Evolutionary conservation across 108 stramenopile genomes (phyloP).

Genomic region (Conticribra guillardii): DNA sequence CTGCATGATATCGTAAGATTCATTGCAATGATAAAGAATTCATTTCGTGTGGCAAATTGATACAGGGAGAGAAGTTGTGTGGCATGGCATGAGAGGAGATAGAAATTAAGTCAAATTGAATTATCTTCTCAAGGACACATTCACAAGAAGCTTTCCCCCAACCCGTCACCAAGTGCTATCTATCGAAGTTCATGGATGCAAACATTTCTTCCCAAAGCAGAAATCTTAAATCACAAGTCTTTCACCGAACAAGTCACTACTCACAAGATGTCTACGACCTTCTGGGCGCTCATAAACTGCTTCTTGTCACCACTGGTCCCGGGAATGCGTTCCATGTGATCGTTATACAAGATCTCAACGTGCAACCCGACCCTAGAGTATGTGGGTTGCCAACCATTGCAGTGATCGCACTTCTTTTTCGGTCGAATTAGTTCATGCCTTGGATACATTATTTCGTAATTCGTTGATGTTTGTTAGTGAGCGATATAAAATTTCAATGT

Average conservation of each 20-base stretch:
- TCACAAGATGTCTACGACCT: slow-evolving; percentile 88
- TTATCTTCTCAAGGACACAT: too few species aligned
- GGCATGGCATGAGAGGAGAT: too few species aligned
- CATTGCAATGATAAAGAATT: too few species aligned
- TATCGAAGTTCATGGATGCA: too few species aligned
- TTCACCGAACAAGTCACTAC: neutral
- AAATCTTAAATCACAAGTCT: neutral
- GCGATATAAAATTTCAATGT: too few species aligned
- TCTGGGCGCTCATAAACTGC: slow-evolving; percentile 88
- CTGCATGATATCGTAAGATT: slow-evolving; percentile 14
- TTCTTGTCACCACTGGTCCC: slow-evolving; percentile 89
- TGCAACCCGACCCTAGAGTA: slow-evolving; percentile 86
- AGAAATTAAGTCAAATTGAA: too few species aligned
- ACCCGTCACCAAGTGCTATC: too few species aligned
- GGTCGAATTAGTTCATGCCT: slow-evolving; percentile 79
- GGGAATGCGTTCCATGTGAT: slow-evolving; percentile 69
- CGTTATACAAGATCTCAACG: slow-evolving; percentile 86
- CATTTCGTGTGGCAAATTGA: too few species aligned
- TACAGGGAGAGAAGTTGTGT: too few species aligned
- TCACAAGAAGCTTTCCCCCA: too few species aligned
- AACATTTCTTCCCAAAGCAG: too few species aligned
- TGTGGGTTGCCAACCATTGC: slow-evolving; percentile 84
- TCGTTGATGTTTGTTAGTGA: too few species aligned
- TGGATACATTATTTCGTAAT: neutral
- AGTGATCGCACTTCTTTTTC: slow-evolving; percentile 92